Evolutionary conservation across 495 filamentous ascomycete genomes (phyloP).

Genomic region (Tuber aestivum): DNA sequence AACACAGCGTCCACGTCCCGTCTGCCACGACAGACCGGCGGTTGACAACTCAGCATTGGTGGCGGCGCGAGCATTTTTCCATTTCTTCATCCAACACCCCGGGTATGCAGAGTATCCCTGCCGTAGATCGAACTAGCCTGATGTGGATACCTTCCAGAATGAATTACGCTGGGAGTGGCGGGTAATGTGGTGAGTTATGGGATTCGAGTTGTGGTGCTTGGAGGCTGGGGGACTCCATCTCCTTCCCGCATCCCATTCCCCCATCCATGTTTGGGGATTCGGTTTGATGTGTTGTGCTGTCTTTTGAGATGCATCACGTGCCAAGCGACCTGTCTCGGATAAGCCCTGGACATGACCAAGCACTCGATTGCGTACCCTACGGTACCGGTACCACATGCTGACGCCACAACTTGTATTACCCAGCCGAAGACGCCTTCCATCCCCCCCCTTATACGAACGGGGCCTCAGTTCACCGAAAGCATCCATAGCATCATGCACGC

Average conservation of each 20-base stretch:
- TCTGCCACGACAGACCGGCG: background rate
- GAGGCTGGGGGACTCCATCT: background rate
- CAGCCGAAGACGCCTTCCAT: background rate
- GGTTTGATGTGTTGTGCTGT: conserved; percentile 1
- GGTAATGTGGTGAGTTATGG: background rate
- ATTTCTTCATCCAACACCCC: background rate
- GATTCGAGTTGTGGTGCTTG: background rate
- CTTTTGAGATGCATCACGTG: background rate
- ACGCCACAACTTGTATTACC: background rate
- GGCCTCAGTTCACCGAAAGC: background rate
- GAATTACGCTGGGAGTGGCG: background rate
- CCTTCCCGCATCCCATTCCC: background rate
- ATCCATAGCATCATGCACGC: background rate
- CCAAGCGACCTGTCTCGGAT: background rate
- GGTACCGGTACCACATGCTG: no score
- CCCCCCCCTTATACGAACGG: background rate
- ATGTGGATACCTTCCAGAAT: conserved; percentile 2
- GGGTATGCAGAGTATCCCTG: background rate
- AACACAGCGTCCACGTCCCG: background rate
- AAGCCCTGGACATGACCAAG: background rate
- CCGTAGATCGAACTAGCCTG: background rate
- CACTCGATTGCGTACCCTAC: background rate
- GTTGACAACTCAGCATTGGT: background rate
- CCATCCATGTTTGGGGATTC: background rate
- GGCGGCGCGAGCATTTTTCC: conserved; percentile 3